These are phyloP conservation scores for Phytophthora citrophthora DNA, from an alignment of 352 stramenopile genomes.

Conservation along the genomic window DNA sequence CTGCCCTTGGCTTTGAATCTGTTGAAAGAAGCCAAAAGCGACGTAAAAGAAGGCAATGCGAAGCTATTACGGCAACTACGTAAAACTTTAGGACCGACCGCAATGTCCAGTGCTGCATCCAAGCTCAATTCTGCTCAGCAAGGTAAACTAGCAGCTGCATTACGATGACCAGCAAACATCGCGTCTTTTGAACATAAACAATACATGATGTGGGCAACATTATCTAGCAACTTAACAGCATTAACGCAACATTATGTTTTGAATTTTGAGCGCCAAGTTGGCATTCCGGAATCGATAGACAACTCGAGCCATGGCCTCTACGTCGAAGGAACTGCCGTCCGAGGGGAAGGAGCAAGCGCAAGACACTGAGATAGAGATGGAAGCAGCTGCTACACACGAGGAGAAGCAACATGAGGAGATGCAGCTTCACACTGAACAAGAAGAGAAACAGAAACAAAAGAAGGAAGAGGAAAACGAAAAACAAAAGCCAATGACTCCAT, in stretches of 20 bases:
- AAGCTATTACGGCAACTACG: conserved; percentile 46
- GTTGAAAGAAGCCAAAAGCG: conserved; percentile 78
- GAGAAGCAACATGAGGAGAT: neutral
- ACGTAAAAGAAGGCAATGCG: conserved; percentile 70
- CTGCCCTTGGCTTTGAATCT: conserved; percentile 72
- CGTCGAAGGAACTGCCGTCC: conserved; percentile 2
- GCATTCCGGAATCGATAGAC: neutral
- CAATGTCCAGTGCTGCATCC: conserved; percentile 29
- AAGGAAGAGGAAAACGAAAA: neutral
- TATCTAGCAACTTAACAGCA: neutral
- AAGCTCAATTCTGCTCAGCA: conserved; percentile 67
- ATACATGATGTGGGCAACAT: neutral
- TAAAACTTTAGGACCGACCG: conserved; percentile 18
- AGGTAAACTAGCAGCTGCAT: conserved; percentile 51
- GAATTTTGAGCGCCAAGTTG: conserved; percentile 29
- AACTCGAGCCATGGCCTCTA: conserved; percentile 11
- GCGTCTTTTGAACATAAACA: neutral
- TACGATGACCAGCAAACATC: conserved; percentile 36
- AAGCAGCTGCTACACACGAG: neutral
- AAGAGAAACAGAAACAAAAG: neutral
- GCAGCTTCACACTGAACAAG: neutral
- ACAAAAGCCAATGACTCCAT: neutral
- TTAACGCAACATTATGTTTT: conserved; percentile 23
- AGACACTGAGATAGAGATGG: conserved; percentile 14
- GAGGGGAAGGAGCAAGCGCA: conserved; percentile 8